Evolutionary conservation across 208 protist species (phyloP), one percentile per base, ranked within the genome.

Genomic region (Leishmania amazonensis): DNA sequence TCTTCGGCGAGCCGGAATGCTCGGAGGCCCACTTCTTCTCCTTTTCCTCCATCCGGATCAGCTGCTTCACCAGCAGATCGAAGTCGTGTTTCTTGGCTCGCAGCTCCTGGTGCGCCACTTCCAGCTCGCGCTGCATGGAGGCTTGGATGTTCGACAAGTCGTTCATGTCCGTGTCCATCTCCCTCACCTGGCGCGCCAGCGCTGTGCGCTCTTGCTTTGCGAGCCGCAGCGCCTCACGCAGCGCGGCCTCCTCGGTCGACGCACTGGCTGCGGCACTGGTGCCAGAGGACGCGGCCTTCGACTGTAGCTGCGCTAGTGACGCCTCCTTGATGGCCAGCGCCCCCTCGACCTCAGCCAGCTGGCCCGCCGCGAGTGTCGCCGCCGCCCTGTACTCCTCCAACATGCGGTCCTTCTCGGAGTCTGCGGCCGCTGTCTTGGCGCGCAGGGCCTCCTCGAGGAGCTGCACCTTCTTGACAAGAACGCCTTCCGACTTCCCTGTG

Each of bases 141-240:
- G 84, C 81, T 71, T 91, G 89, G n/a, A 95, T 93, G 74, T 88
- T 85, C 5, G 81, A 83, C 49, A 95, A 81, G 80, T 93, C 91
- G 75, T 85, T 85, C 84, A 95, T 88, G 75, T 95, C 91, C 58
- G 82, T 87, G 78, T 95, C 89, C 85, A 95, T 83, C 75, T 95
- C 91, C 54, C 73, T 75, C 72, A 93, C 60, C 64, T 95, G 91
- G 35, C 78, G 72, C 28, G 70, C 76, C 15, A 94, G 74, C 19
- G 65, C 58, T 7, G 76, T 64, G 57, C 86, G 83, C 35, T 88
- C 84, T 38, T 83, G 64, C 75, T 86, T 75, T 7, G 81, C 81
- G 19, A 60, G 19, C 11, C 68, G 35, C 60, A 92, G 81, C 35
- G 81, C 87, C 74, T 89, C 80, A 13, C 77, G 80, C 58, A 91